Evolutionary conservation across 768 basidiomycete species (phyloP).

Genomic region (Fibroporia radiculosa): DNA sequence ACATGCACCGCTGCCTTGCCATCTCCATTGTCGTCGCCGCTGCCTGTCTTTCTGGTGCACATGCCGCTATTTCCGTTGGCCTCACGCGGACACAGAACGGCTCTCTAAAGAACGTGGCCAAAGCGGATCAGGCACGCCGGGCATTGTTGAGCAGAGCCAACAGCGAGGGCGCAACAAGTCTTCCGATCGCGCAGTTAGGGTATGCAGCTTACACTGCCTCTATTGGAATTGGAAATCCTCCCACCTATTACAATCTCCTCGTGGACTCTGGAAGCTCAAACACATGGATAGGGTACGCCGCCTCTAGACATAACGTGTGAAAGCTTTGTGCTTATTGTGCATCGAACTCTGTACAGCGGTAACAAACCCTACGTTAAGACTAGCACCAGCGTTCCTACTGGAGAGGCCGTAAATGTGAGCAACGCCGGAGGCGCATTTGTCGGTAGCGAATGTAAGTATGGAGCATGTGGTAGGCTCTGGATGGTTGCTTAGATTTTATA

Average conservation of each 20-base stretch:
- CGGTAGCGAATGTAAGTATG: constrained; percentile 35
- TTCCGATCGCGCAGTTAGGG: background rate
- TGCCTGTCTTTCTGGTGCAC: background rate
- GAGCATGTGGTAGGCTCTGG: background rate
- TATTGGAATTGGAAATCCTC: constrained; percentile 44
- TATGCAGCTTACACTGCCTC: constrained; percentile 43
- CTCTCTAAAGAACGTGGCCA: background rate
- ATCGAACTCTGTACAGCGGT: background rate
- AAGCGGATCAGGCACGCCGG: background rate
- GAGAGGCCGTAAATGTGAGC: constrained; percentile 33
- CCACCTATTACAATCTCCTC: constrained; percentile 41
- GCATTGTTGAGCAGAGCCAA: background rate
- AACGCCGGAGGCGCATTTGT: constrained; percentile 48
- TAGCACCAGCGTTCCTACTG: constrained; percentile 34
- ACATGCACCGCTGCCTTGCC: background rate
- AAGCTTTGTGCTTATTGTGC: background rate
- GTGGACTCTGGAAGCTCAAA: constrained; percentile 42
- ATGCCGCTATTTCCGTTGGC: background rate
- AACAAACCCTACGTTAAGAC: constrained; percentile 35
- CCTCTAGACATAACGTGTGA: background rate
- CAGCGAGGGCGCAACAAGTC: too few relatives aligned
- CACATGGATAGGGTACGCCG: background rate
- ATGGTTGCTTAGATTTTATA: background rate
- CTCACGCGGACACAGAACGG: background rate
- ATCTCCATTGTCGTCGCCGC: background rate